These are phyloP conservation scores for Hymenoscyphus fraxineus DNA, from an alignment of 2,329 filamentous ascomycete species.

Conservation along the genomic window DNA sequence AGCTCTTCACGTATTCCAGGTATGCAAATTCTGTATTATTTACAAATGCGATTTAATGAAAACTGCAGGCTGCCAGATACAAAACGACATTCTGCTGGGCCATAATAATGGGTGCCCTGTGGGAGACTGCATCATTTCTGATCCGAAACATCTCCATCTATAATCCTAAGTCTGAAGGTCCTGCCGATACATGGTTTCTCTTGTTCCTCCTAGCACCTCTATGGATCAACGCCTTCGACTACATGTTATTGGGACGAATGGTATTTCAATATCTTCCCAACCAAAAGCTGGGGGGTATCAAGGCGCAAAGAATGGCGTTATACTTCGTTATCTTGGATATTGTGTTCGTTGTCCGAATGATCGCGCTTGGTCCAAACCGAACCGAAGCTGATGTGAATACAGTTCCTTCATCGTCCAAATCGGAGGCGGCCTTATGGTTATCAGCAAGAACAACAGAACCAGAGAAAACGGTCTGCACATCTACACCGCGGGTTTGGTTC, in stretches of 20 bases:
- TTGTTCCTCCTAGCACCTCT: constrained; percentile 22
- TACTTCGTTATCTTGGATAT: constrained; percentile 44
- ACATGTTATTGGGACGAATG: constrained; percentile 30
- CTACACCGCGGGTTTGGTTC: constrained; percentile 14
- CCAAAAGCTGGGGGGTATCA: constrained; percentile 30
- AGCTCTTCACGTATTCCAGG: constrained; percentile 32
- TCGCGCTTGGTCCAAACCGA: background rate
- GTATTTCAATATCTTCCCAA: constrained; percentile 34
- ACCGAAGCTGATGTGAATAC: background rate
- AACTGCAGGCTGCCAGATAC: constrained; percentile 28
- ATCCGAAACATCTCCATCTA: constrained; percentile 20
- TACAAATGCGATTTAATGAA: background rate
- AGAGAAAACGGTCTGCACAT: constrained; percentile 14
- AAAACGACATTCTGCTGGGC: constrained; percentile 41
- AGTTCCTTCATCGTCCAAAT: constrained; percentile 29
- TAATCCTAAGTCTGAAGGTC: constrained; percentile 30
- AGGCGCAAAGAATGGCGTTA: constrained; percentile 36
- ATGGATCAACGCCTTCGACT: constrained; percentile 27
- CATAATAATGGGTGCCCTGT: constrained; percentile 37
- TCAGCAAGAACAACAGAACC: constrained; percentile 8
- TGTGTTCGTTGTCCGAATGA: constrained; percentile 18
- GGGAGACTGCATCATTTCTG: constrained; percentile 21
- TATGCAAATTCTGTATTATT: background rate
- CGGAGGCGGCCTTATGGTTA: constrained; percentile 15
- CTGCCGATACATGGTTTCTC: constrained; percentile 16